Base-by-base conservation (phyloP, 768 basidiomycete genomes). In the Termitomyces sp. region DNA sequence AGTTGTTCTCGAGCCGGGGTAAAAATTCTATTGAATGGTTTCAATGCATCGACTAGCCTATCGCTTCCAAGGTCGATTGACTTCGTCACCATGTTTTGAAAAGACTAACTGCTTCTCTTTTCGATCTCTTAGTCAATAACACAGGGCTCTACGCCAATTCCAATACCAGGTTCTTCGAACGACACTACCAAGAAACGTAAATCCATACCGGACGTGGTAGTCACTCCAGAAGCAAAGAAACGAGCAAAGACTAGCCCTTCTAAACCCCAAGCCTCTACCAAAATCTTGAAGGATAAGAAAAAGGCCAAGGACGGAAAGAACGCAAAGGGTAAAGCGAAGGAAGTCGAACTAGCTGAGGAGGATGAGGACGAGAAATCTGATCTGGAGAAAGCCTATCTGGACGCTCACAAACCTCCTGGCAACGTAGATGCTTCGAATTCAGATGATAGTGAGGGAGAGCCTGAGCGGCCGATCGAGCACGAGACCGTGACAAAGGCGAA, bases 401-500 rank as follows among this genome's bases (percentile, higher is more conserved):
- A 20, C 10, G 49, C 34, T 9, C 46, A 57, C 27, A 49, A 58
- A 12, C 20, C 32, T 20, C 47, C 53, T 5, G 59, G 63, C 16
- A 64, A 70, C 10, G 67, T 56, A 10, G 67, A 62, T 37, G 51
- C 24, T 24, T 20, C n/a, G 9, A 56, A 62, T 9, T 61, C 53
- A 5, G 53, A 63, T 27, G 57, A 52, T 12, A 40, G 34, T 18
- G 26, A 62, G 4, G 54, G 18, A 6, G 54, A 48, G 12, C 39
- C 22, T 20, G 47, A 60, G 47, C 27, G 56, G 55, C 42, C 66
- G 57, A 33, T 68, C 18, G 77, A 87, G n/a, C 89, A 93, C 61
- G 89, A 91, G 67, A 82, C 84, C 3, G 51, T 87, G 46, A 70
- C 71, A 59, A 73, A 71, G 59, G 72, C 63, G 37, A 77, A 69